Conservation (phyloP, 805 yeast species). For the Candida loeiensis region DNA sequence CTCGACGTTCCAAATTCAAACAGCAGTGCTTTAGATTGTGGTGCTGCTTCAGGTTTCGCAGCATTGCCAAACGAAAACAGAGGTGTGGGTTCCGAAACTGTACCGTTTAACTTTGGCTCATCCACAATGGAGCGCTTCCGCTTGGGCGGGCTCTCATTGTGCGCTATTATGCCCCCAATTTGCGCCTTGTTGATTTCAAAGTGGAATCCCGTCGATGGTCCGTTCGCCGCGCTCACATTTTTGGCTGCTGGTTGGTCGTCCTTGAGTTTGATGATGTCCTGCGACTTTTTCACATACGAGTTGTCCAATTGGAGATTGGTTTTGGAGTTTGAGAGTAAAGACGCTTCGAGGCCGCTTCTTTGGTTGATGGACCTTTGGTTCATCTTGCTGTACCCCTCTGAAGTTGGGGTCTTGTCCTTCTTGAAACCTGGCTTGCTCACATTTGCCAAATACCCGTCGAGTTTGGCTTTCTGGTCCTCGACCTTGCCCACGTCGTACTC, state of each 20-base stretch:
- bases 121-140: not conserved
- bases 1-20: slow-evolving; percentile 3
- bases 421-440: slow-evolving; percentile 32
- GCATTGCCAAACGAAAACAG: not conserved
- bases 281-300: slow-evolving; percentile 22
- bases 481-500: slow-evolving; percentile 27
- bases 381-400: slow-evolving; percentile 10
- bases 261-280: slow-evolving; percentile 31
- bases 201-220: slow-evolving; percentile 39
- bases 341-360: slow-evolving; percentile 18
- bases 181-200: slow-evolving; percentile 31
- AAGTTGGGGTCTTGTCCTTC: not conserved
- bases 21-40: slow-evolving; percentile 6
- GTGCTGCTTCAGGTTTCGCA: not conserved
- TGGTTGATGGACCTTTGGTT: slow-evolving; percentile 14
- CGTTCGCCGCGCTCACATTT: not conserved
- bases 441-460: slow-evolving; percentile 34
- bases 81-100: too few relatives aligned
- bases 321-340: slow-evolving; percentile 14
- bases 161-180: slow-evolving; percentile 21
- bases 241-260: slow-evolving; percentile 14
- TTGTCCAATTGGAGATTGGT: slow-evolving; percentile 22
- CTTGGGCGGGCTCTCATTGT: not conserved
- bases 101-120: too few relatives aligned
- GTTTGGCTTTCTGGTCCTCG: slow-evolving; percentile 14